Percentiles rank a stretch among this genome's conserved stretches.
Conservation (phyloP, 2,329 filamentous ascomycete genomes). For the Colletotrichum tamarilloi region DNA sequence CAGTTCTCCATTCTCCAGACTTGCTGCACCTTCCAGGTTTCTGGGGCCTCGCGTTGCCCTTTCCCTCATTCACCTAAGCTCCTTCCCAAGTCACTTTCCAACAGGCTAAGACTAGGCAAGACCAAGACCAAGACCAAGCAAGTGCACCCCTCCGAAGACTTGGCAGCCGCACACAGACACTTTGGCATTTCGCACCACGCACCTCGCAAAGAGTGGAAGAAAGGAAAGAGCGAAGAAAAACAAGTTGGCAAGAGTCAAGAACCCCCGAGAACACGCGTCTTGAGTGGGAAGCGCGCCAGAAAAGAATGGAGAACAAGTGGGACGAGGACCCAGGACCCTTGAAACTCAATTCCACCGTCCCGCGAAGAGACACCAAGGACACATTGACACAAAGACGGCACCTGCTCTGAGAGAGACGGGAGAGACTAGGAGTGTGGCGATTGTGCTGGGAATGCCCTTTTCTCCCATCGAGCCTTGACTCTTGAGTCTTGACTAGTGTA, state of each 20-base stretch:
- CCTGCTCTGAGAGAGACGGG: not conserved
- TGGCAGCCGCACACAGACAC: not conserved
- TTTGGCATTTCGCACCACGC: too few relatives aligned
- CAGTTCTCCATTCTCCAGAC: not conserved
- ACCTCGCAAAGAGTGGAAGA: not conserved
- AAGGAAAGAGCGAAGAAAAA: not conserved
- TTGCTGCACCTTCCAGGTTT: not conserved
- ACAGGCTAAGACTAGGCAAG: too few relatives aligned
- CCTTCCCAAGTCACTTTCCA: too few relatives aligned
- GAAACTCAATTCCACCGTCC: slow-evolving; percentile 31
- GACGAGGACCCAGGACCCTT: slow-evolving; percentile 32
- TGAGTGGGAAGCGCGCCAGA: slow-evolving; percentile 3
- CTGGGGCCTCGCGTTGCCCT: not conserved
- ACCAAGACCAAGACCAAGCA: not conserved
- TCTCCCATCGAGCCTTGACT: not conserved
- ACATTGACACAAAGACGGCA: not conserved
- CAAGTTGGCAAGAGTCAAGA: slow-evolving; percentile 31
- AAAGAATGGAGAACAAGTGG: slow-evolving; percentile 27
- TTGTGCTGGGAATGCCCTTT: not conserved
- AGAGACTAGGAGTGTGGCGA: not conserved
- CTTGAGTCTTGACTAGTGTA: too few relatives aligned
- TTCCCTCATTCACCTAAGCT: not conserved
- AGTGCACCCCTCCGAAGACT: not conserved
- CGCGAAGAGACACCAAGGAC: not conserved
- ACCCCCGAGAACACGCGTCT: slow-evolving; percentile 31